Evolutionary conservation across 2,329 filamentous ascomycete species (phyloP), one percentile per base, ranked within the genome.

Genomic region (Stemphylium vesicarium): DNA sequence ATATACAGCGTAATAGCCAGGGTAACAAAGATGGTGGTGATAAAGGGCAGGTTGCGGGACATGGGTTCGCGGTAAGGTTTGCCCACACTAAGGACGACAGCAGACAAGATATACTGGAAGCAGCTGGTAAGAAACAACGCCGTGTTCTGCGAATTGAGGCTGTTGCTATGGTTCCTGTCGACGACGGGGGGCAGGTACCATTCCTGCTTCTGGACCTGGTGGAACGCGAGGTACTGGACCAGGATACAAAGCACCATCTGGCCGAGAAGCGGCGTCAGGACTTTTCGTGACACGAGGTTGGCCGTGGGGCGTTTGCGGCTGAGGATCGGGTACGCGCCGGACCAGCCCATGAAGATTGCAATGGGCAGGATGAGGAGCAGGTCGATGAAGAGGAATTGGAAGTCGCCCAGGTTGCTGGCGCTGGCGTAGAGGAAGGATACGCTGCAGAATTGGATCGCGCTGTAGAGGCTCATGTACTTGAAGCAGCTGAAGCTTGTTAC

Each of bases 401-500:
- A 98, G 75, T 99, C 95, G 44, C 95, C 96, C 5, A 99, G 81
- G 72, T 99, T 99, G 8, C 91, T 96, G 10, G 90, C 96, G 7
- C 88, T 92, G 6, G 92, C 91, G 75, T 99, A 99, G 13, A 99
- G 83, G 73, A 99, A 97, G 82, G 90, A 96, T 70, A 99, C 96
- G 0, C 91, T 92, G 7, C 92, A 96, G 80, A 99, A 99, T 75
- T 99, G 95, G 63, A 99, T 99, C n/a, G 95, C 94, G 2, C 93
- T 98, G 80, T 99, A 99, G 62, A 99, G 79, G 67, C 91, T 96
- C 96, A 99, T 99, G 78, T 96, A 99, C 80, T 98, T 99, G 84
- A 99, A 99, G 80, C 95, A 99, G 79, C 91, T 96, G 80, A 99
- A 99, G 76, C 92, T 96, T 11, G 95, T 99, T n/a, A 98, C 93